Base-by-base conservation (phyloP, 345 rosid genomes). In the Arabidopsis arenosa region DNA sequence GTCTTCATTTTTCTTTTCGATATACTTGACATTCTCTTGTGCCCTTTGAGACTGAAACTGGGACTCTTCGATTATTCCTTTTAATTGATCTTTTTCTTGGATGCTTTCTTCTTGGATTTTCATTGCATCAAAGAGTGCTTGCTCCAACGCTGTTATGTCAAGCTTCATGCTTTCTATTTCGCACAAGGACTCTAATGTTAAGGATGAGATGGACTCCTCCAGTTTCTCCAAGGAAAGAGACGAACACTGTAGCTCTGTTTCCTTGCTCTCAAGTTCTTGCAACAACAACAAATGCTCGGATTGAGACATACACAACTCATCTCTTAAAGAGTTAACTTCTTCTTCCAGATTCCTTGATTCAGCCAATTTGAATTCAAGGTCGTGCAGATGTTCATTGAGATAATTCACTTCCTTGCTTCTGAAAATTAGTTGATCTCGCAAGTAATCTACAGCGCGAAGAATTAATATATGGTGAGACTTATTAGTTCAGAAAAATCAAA, bases 141-240 rank as follows among this genome's bases (percentile, higher is more conserved):
- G 86, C 84, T 87, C 93, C 80, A 87, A 68, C 53, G 87, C 68
- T 77, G 75, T 81, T 65, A 85, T 75, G 59, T 90, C 95, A 41
- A 94, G 92, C 84, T 84, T 93, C 90, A 91, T 80, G 73, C 93
- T 89, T 82, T 88, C 96, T 75, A 87, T 85, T 83, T 91, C 98
- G 77, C 91, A 90, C 72, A 88, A 90, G 2, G 90, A 88, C 75
- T 89, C 90, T 37, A 90, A 78, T 23, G 88, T 81, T 33, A 81
- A 70, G 66, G 84, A 83, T 57, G 92, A 83, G 57, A 87, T 75
- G 7, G 89, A 83, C 77, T 88, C 89, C 87, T 94, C 96, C 69
- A 91, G 87, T 81, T 87, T 90, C 85, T 86, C 87, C 39, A 83
- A 66, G 48, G 76, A 77, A 62, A 75, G 86, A 91, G 21, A 64